Evolutionary conservation across 352 stramenopile species (phyloP).

Genomic region (Phytopythium cucurbitacearum): DNA sequence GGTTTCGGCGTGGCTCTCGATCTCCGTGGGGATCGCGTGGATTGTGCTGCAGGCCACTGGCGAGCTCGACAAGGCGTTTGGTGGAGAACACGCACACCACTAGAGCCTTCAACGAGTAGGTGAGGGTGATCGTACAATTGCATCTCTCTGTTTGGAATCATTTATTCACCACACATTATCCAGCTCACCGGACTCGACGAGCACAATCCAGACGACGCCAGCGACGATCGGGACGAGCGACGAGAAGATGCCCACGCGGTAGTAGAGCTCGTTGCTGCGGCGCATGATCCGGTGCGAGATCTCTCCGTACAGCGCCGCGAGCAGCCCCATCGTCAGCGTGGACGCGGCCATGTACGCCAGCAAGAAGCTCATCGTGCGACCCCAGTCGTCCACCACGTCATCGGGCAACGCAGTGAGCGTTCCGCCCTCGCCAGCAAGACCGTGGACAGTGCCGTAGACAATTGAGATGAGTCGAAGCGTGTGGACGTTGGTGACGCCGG

Average conservation of each 20-base stretch:
- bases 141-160: neutral
- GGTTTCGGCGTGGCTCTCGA: slow-evolving; percentile 47
- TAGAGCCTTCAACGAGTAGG: neutral
- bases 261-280: neutral
- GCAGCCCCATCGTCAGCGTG: neutral
- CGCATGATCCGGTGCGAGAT: neutral
- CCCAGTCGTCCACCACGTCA: slow-evolving; percentile 41
- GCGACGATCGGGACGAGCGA: neutral
- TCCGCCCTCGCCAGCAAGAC: slow-evolving; percentile 43
- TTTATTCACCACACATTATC: slow-evolving; percentile 21
- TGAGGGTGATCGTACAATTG: neutral
- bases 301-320: neutral
- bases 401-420: slow-evolving; percentile 73
- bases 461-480: slow-evolving; percentile 33
- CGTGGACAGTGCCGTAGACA: slow-evolving; percentile 63
- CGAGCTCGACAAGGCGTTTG: slow-evolving; percentile 58
- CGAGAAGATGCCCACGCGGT: neutral
- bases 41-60: slow-evolving; percentile 60
- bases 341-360: neutral
- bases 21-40: slow-evolving; percentile 63
- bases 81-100: neutral
- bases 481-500: slow-evolving; percentile 34
- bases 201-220: neutral
- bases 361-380: neutral
- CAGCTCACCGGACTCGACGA: neutral